phyloP scores from a whole-genome alignment of 2,329 filamentous ascomycete genomes.

The Diplodia corticola region DNA sequence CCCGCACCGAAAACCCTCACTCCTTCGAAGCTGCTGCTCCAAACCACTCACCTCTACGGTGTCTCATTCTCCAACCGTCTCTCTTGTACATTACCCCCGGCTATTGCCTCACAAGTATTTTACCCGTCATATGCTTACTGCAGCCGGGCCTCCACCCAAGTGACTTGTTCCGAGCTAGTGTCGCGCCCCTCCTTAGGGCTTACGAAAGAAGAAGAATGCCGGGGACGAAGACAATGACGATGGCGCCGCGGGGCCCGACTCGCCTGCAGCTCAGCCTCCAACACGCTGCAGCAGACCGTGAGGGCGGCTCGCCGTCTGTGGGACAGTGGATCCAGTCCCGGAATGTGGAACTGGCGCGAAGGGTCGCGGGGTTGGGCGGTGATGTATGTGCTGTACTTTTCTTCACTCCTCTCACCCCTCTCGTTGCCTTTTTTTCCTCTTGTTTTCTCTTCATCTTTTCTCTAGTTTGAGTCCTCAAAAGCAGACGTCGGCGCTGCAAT shows the following conservation, averaged over 20 bases:
- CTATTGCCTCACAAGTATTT: not conserved
- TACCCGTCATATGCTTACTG: not conserved
- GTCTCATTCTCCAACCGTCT: not conserved
- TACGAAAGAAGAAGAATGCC: not conserved
- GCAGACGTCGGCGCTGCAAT: too few relatives aligned
- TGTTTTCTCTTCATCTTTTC: not conserved
- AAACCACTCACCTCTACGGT: not conserved
- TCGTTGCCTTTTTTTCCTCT: not conserved
- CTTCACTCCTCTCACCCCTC: not conserved
- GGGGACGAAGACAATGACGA: not conserved
- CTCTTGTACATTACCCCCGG: not conserved
- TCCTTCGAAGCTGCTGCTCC: too few relatives aligned
- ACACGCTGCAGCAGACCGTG: not conserved
- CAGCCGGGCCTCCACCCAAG: too few relatives aligned
- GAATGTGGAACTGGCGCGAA: not conserved
- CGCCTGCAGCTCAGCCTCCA: conserved; percentile 10
- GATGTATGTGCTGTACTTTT: not conserved
- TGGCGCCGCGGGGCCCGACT: not conserved
- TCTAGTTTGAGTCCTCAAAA: not conserved
- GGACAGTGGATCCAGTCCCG: conserved; percentile 1
- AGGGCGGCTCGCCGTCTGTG: conserved; percentile 6
- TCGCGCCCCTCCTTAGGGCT: not conserved
- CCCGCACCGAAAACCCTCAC: not conserved
- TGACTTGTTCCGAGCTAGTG: not conserved
- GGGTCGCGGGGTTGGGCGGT: not conserved